Percentiles rank a stretch among this genome's conserved stretches.
These are phyloP conservation scores for Corymbia citriodora DNA, from an alignment of 441 rosid species.

Conservation along the genomic window DNA sequence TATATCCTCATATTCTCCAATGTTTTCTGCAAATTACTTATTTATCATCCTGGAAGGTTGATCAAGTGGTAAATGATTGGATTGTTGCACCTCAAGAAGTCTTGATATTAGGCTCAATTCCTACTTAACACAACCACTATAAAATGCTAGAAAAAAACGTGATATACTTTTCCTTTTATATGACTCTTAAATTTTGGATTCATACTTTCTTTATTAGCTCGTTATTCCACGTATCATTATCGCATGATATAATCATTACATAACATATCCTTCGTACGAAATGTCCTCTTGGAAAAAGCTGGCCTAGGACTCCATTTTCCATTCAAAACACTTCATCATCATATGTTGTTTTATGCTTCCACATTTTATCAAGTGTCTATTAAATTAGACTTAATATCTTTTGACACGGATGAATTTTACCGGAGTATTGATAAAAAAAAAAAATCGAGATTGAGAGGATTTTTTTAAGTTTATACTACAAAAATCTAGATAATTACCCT, in stretches of 20 bases:
- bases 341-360: too few species aligned
- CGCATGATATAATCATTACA: background rate
- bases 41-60: background rate
- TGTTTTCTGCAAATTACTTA: background rate
- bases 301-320: background rate
- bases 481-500: too few species aligned
- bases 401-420: background rate
- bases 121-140: too few species aligned
- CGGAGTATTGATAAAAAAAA: fast-evolving
- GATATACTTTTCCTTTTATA: background rate
- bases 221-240: background rate
- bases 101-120: background rate
- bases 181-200: background rate
- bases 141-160: background rate
- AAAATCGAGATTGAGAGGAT: background rate
- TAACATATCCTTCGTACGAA: fast-evolving
- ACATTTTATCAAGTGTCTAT: background rate
- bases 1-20: too few species aligned
- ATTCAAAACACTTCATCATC: too few species aligned
- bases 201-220: background rate
- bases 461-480: too few species aligned
- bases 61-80: background rate
- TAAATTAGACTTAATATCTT: background rate
- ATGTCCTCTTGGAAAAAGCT: too few species aligned
- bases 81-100: background rate